A percentile compares a stretch with the other conserved stretches of the same genome.
These are phyloP conservation scores for Urostyla sp. DNA, from an alignment of 73 alveolate species.

Conservation along the genomic window DNA sequence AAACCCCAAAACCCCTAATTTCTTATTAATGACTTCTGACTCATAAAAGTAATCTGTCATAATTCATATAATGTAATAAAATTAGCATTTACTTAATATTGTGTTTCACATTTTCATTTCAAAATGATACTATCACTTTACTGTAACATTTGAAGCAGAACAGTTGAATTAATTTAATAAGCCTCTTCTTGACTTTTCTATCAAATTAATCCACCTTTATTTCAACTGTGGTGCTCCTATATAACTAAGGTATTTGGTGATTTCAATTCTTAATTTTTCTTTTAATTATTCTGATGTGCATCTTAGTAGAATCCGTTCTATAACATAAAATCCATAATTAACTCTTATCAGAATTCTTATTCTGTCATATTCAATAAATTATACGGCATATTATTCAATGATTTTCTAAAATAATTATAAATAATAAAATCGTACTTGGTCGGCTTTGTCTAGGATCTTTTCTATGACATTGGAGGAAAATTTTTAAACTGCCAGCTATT, in stretches of 20 bases:
- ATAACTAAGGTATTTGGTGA: constrained; percentile 11
- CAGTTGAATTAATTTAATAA: too few relatives aligned
- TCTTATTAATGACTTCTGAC: too few relatives aligned
- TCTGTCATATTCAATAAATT: constrained; percentile 35
- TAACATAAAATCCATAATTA: constrained; percentile 67
- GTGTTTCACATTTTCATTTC: too few relatives aligned
- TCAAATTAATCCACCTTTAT: constrained; percentile 63
- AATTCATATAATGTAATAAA: too few relatives aligned
- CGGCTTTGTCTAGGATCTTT: constrained; percentile 66
- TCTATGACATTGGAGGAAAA: constrained; percentile 71
- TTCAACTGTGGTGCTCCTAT: constrained; percentile 62
- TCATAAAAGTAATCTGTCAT: too few relatives aligned
- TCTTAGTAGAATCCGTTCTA: constrained; percentile 58
- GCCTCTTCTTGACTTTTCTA: constrained; percentile 29
- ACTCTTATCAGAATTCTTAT: constrained; percentile 47
- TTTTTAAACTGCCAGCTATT: constrained; percentile 62
- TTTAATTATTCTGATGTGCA: constrained; percentile 23
- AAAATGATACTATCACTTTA: too few relatives aligned
- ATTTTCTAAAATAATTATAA: not conserved
- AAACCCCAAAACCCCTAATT: too few relatives aligned
- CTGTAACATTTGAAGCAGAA: too few relatives aligned
- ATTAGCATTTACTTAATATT: too few relatives aligned
- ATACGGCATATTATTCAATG: constrained; percentile 36
- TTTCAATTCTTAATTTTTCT: constrained; percentile 41
- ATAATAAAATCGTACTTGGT: constrained; percentile 9